A percentile compares a stretch with the other conserved stretches of the same genome.
phyloP scores from a whole-genome alignment of 2,329 filamentous ascomycete genomes.

The Epichloe scottii region DNA sequence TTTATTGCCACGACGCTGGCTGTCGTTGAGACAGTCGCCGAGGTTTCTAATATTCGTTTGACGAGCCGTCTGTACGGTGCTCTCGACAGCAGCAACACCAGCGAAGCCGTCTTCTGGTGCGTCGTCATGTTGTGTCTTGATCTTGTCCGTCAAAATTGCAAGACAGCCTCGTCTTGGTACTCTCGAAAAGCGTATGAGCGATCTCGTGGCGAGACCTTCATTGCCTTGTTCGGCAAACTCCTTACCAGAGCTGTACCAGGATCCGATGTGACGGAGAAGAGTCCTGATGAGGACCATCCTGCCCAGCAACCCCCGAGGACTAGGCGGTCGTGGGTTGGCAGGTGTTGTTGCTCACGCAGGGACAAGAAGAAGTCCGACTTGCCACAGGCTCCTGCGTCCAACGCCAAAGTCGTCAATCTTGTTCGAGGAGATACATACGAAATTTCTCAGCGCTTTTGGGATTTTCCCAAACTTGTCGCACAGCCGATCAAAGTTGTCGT shows the following conservation, averaged over 20 bases:
- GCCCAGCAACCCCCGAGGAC: conserved; percentile 1
- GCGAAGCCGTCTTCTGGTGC: conserved; percentile 24
- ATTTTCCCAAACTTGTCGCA: conserved; percentile 62
- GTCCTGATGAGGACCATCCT: conserved; percentile 11
- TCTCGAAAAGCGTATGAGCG: conserved; percentile 74
- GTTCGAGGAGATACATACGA: conserved; percentile 76
- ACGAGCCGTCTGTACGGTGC: conserved; percentile 24
- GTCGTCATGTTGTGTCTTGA: conserved; percentile 24
- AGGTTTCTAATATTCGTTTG: conserved; percentile 26
- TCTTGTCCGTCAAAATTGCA: conserved; percentile 19
- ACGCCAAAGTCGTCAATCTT: conserved; percentile 82
- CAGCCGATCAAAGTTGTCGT: conserved; percentile 67
- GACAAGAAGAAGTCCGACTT: neutral
- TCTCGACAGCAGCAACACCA: conserved; percentile 17
- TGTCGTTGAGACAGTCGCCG: conserved; percentile 34
- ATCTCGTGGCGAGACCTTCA: conserved; percentile 56
- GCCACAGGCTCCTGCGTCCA: conserved; percentile 51
- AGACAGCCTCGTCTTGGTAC: conserved; percentile 53
- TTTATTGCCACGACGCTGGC: conserved; percentile 53
- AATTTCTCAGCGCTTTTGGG: conserved; percentile 77
- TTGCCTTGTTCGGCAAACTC: conserved; percentile 25
- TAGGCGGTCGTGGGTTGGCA: conserved; percentile 9
- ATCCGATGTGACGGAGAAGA: conserved; percentile 25
- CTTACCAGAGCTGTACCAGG: conserved; percentile 25
- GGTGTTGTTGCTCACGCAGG: conserved; percentile 12